A percentile compares a stretch with the other conserved stretches of the same genome.
Conservation (phyloP, 768 basidiomycete species). For the Tephrocybe sp. region DNA sequence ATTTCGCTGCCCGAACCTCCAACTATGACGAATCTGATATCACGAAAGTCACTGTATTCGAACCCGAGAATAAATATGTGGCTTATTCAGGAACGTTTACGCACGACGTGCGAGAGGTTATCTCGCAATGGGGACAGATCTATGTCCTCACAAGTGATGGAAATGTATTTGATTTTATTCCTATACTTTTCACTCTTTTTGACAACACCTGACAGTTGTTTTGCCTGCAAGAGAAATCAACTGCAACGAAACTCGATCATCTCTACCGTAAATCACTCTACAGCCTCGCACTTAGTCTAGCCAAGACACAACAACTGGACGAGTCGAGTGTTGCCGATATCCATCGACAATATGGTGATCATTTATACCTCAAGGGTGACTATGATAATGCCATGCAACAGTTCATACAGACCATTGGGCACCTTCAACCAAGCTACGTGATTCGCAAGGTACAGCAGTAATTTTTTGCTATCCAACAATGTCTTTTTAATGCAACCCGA, state of each 20-base stretch:
- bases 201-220: constrained; percentile 41
- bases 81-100: constrained; percentile 80
- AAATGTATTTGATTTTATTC: constrained; percentile 40
- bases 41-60: constrained; percentile 81
- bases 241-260: constrained; percentile 80
- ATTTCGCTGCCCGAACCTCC: constrained; percentile 55
- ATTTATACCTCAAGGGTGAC: constrained; percentile 86
- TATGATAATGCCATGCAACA: constrained; percentile 93
- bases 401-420: constrained; percentile 86
- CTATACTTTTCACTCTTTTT: background rate
- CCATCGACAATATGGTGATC: constrained; percentile 86
- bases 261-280: constrained; percentile 81
- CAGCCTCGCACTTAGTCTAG: constrained; percentile 77
- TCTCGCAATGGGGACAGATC: constrained; percentile 79
- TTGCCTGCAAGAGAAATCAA: constrained; percentile 75
- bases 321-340: constrained; percentile 81
- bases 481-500: background rate
- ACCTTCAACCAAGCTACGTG: constrained; percentile 91
- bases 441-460: constrained; percentile 78
- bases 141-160: constrained; percentile 80
- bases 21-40: constrained; percentile 54
- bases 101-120: constrained; percentile 79
- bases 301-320: constrained; percentile 75
- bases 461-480: background rate
- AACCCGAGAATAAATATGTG: constrained; percentile 88